phyloP scores from a whole-genome alignment of 169 alveolate species.

The Blepharisma undulans region DNA sequence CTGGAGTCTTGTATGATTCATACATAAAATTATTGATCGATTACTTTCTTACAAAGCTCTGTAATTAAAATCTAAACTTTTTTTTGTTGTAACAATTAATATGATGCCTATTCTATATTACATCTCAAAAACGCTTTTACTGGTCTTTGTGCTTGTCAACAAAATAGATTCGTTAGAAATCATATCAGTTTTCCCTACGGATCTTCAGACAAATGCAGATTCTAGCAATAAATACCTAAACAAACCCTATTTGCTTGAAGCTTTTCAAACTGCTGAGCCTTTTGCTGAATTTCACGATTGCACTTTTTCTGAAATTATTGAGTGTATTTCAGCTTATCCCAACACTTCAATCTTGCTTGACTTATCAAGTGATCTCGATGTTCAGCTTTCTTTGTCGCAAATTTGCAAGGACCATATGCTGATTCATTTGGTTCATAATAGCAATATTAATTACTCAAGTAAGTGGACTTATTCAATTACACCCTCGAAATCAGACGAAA shows the following conservation, averaged over 20 bases:
- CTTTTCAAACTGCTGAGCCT: not conserved
- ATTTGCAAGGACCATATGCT: not conserved
- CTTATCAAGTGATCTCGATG: not conserved
- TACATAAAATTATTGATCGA: too few species aligned
- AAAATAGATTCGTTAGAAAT: not conserved
- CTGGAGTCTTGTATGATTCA: too few species aligned
- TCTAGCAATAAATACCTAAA: not conserved
- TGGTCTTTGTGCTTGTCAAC: too few species aligned
- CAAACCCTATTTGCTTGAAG: not conserved
- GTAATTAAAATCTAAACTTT: too few species aligned
- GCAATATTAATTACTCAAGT: not conserved
- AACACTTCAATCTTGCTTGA: not conserved
- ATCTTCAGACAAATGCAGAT: not conserved
- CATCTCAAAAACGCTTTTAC: too few species aligned
- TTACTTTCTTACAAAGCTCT: too few species aligned
- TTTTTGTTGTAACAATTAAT: too few species aligned
- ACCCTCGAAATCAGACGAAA: not conserved
- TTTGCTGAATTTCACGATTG: not conserved
- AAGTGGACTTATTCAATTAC: not conserved
- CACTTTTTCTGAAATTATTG: not conserved
- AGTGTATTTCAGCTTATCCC: not conserved
- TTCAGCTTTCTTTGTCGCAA: not conserved
- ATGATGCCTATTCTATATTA: too few species aligned
- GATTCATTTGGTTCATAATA: not conserved
- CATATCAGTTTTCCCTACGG: not conserved